Evolutionary conservation across 2,329 filamentous ascomycete species (phyloP).

Genomic region (Colletotrichum tofieldiae): DNA sequence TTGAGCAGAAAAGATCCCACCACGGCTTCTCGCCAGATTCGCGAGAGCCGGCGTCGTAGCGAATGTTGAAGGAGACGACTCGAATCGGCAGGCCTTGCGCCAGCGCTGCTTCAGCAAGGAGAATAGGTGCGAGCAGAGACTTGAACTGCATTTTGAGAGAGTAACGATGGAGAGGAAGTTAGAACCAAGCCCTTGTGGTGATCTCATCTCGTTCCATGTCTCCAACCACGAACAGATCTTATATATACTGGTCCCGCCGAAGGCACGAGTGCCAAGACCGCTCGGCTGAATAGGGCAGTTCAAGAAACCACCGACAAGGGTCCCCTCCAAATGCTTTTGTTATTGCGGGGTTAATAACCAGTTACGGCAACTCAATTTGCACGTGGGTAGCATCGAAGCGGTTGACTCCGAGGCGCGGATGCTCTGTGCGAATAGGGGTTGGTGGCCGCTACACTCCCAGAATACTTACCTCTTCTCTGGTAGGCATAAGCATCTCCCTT

Average conservation of each 20-base stretch:
- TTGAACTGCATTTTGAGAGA: conserved; percentile 33
- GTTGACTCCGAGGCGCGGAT: not conserved
- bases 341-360: conserved; percentile 11
- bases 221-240: not conserved
- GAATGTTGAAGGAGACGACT: conserved; percentile 77
- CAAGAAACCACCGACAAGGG: not conserved
- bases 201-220: not conserved
- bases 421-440: not conserved
- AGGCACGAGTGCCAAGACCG: not conserved
- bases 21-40: conserved; percentile 73
- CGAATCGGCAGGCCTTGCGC: conserved; percentile 60
- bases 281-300: conserved; percentile 31
- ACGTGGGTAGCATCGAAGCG: conserved; percentile 14
- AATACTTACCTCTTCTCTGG: not conserved
- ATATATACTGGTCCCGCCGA: not conserved
- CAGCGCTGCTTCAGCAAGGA: conserved; percentile 24
- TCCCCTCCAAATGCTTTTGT: not conserved
- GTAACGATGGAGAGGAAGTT: conserved; percentile 1
- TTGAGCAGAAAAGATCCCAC: conserved; percentile 53
- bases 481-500: not conserved
- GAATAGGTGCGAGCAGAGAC: conserved; percentile 19
- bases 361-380: conserved; percentile 4
- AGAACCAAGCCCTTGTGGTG: conserved; percentile 2
- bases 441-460: not conserved
- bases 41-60: conserved; percentile 71